These are phyloP conservation scores for Monosiga brevicollis DNA, from an alignment of 78 protist species.

Conservation along the genomic window DNA sequence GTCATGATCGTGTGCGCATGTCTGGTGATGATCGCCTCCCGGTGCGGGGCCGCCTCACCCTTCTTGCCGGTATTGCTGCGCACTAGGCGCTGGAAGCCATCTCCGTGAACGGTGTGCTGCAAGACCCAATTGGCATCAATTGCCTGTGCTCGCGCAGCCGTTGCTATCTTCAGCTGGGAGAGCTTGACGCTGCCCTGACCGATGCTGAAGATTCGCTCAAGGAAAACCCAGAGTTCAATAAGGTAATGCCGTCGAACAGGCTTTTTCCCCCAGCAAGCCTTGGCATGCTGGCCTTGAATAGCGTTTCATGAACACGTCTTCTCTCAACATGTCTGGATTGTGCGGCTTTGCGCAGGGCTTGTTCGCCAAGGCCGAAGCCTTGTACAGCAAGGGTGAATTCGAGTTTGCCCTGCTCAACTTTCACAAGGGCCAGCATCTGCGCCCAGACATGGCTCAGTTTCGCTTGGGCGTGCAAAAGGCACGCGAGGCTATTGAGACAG, in stretches of 20 bases:
- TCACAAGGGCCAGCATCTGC: slow-evolving; percentile 4
- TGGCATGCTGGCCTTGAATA: not conserved
- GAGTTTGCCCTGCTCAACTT: slow-evolving; percentile 11
- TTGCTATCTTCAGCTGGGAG: not conserved
- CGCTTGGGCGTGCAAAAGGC: slow-evolving; percentile 17
- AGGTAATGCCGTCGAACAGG: too few relatives aligned
- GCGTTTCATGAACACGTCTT: not conserved
- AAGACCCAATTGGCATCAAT: not conserved
- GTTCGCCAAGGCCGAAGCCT: slow-evolving; percentile 10
- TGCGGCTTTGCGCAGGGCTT: not conserved
- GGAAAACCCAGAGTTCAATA: not conserved
- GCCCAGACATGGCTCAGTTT: slow-evolving; percentile 6
- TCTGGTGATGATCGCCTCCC: not conserved
- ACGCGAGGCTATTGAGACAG: slow-evolving; percentile 6
- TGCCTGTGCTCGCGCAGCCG: not conserved
- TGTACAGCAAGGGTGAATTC: slow-evolving; percentile 4
- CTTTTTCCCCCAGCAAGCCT: too few relatives aligned
- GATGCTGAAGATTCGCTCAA: not conserved
- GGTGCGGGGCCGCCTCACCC: too few relatives aligned
- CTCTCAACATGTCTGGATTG: not conserved
- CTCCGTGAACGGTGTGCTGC: not conserved
- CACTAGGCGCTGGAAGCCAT: not conserved
- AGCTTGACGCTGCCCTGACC: not conserved
- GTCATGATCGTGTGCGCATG: not conserved
- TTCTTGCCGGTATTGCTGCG: too few relatives aligned